Conservation (phyloP, 116 monocot species). For the Phalaenopsis hybrid region DNA sequence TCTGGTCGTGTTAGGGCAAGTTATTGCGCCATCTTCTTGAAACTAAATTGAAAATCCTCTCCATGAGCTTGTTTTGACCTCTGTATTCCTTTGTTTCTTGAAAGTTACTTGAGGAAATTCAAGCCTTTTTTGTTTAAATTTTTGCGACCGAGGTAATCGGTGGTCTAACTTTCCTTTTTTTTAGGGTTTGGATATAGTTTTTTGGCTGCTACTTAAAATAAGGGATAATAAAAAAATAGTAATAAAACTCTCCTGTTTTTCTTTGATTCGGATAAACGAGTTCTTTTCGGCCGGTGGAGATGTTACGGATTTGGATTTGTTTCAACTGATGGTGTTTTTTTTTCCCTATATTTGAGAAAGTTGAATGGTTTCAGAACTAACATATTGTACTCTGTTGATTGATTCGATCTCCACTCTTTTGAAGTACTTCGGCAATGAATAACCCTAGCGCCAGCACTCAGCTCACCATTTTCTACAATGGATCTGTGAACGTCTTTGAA, state of each 20-base stretch:
- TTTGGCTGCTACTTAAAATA: neutral
- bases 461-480: slow-evolving; percentile 75
- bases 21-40: neutral
- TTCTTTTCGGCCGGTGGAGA: neutral
- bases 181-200: neutral
- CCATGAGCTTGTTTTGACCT: neutral
- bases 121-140: neutral
- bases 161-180: neutral
- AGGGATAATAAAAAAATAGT: too few relatives aligned
- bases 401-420: slow-evolving; percentile 1
- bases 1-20: neutral
- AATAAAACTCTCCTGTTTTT: neutral
- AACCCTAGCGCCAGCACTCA: slow-evolving; percentile 22
- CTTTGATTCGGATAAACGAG: neutral
- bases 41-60: neutral
- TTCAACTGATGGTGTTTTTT: neutral
- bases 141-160: neutral
- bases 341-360: too few relatives aligned
- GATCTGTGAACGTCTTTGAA: slow-evolving; percentile 60
- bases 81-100: neutral
- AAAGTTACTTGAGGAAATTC: neutral
- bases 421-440: slow-evolving; percentile 4
- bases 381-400: neutral
- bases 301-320: neutral
- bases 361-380: neutral